Evolutionary conservation across 768 basidiomycete genomes (phyloP), one percentile per base, ranked within the genome.

Genomic region (Pleurotus sapidus): DNA sequence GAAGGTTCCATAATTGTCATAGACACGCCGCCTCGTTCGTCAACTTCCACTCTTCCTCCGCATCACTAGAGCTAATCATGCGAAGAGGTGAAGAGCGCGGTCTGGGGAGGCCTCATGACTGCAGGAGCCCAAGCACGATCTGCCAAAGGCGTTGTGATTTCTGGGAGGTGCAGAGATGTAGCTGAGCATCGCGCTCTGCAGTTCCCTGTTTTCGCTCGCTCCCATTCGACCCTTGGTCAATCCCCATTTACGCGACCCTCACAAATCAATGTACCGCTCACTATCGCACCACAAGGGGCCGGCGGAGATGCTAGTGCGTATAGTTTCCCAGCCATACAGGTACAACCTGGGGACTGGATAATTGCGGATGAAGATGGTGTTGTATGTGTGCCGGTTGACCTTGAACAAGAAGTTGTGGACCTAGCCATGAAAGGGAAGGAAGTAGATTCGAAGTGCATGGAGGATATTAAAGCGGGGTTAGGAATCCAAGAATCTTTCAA

Each of bases 61-160:
- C 47, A 49, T 25, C 60, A 56, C 43, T 49, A 61, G 56, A 62
- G 57, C 64, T 64, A 53, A 70, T 24, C 23, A 27, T 49, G 46
- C 42, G 42, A 67, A 88, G 91, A 84, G 56, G 74, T 78, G 24
- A 88, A 88, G 70, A 89, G 86, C 63, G 92, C 93, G 3, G 90
- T 93, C 5, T 96, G 94, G 94, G 93, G 94, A 20, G 93, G 94
- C 17, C 83, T 93, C 49, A 93, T 94, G 93, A 86, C 91, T 9
- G 89, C 91, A 0, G 91, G 91, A 18, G 93, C 93, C 1, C 82
- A 84, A 65, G 81, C 83, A 11, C 84, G 87, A 56, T 81, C 81
- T 17, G 86, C 85, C 11, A 74, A 75, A 20, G 94, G 91, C 9
- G 91, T 89, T 46, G 76, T 96, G 42, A 88, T 96, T 58, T 90